Base-by-base conservation (phyloP, 225 moss, liverwort and hornwort genomes). In the Pseudoscleropodium purum region DNA sequence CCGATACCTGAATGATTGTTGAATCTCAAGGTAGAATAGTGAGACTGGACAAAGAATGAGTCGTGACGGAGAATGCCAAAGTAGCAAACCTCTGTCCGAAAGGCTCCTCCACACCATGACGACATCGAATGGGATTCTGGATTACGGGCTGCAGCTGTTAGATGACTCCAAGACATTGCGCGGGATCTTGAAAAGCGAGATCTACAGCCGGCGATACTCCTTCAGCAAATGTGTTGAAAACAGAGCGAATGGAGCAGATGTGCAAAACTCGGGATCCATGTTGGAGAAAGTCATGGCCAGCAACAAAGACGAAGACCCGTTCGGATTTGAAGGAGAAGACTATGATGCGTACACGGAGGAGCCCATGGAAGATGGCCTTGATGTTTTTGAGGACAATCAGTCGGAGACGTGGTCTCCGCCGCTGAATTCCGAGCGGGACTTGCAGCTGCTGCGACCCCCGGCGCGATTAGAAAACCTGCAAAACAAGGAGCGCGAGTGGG, bases 391-490 rank as follows among this genome's bases (percentile, higher is more conserved):
- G 87, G 94, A 92, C 68, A 51, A 88, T 21, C 86, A 92, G 27
- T 92, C 88, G 52, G 92, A 91, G 86, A 83, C 86, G 52, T 91
- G 90, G 92, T 88, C 90, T 20, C 85, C 83, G 29, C 29, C 82
- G 15, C 88, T 92, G 79, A 88, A 90, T 41, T 62, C 93, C 1
- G 94, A 92, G 90, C 87, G 93, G 18, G 92, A 93, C 79, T 79
- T 94, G 81, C 91, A 90, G 87, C 73, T 94, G 78, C 86, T 94
- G 27, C 88, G 36, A 30, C 93, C 94, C 33, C 93, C 94, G n/a
- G 88, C 74, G 26, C 91, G 92, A 45, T 87, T 94, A 59, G 92
- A 93, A 19, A 81, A 74, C 7, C 77, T 90, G 88, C 70, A 92
- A 29, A 78, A 82, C 20, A 51, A 36, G 75, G 90, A 94, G 86